Evolutionary conservation across 2,329 filamentous ascomycete species (phyloP).

Genomic region (Aspergillus spinulosporus): DNA sequence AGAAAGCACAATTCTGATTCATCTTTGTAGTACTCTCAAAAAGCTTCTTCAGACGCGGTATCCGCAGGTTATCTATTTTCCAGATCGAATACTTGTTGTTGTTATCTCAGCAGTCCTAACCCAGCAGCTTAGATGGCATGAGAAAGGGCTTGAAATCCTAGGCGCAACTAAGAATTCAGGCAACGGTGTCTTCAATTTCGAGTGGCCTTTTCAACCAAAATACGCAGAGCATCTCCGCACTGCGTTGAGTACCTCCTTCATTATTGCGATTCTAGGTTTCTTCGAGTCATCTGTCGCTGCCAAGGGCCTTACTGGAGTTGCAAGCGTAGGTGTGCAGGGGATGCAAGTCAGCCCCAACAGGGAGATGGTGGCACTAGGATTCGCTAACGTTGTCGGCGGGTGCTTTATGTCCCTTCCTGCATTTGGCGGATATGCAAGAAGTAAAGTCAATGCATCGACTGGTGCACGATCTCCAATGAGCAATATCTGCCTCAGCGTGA

Average conservation of each 20-base stretch:
- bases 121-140: constrained; percentile 74
- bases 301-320: constrained; percentile 69
- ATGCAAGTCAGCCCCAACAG: constrained; percentile 87
- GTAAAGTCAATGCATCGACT: constrained; percentile 91
- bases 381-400: constrained; percentile 86
- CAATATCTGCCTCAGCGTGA: constrained; percentile 78
- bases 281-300: constrained; percentile 97
- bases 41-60: constrained; percentile 75
- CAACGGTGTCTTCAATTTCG: constrained; percentile 73
- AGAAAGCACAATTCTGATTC: constrained; percentile 14
- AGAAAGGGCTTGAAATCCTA: constrained; percentile 76
- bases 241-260: constrained; percentile 85
- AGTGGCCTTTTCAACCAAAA: constrained; percentile 76
- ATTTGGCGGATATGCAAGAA: constrained; percentile 94
- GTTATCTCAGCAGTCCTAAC: constrained; percentile 79
- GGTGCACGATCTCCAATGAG: constrained; percentile 93
- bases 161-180: constrained; percentile 74
- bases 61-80: constrained; percentile 80
- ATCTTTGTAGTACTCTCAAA: constrained; percentile 68
- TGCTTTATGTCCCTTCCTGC: constrained; percentile 91
- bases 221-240: constrained; percentile 81
- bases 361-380: constrained; percentile 86
- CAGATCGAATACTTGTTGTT: constrained; percentile 88
- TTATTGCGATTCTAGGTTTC: constrained; percentile 94
- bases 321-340: constrained; percentile 67